phyloP scores from a whole-genome alignment of 1,139 yeast genomes.

The Saccharomyces pastorianus region DNA sequence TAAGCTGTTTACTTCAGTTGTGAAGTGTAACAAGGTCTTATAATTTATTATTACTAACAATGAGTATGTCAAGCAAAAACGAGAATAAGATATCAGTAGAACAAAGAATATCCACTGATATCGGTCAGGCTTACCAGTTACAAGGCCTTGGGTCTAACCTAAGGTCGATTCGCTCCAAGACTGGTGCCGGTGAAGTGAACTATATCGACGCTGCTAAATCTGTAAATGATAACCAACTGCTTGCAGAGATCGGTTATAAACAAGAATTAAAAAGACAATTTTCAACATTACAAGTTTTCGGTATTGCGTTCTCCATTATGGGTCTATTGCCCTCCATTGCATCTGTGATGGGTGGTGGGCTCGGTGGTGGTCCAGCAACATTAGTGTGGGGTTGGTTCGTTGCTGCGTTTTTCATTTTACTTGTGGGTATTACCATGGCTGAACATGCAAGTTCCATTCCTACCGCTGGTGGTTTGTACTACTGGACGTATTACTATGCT shows the following conservation, averaged over 20 bases:
- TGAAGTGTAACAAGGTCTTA: background rate
- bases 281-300: conserved; percentile 43
- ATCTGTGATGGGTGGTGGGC: conserved; percentile 32
- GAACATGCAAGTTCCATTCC: conserved; percentile 64
- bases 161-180: conserved; percentile 10
- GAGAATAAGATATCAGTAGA: background rate
- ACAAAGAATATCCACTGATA: background rate
- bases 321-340: conserved; percentile 45
- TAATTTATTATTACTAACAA: background rate
- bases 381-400: conserved; percentile 69
- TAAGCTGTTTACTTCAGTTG: background rate
- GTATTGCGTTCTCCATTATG: conserved; percentile 46
- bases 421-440: conserved; percentile 56
- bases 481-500: conserved; percentile 50
- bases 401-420: conserved; percentile 48
- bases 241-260: conserved; percentile 49
- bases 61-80: background rate
- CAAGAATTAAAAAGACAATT: conserved; percentile 43
- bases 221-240: conserved; percentile 38
- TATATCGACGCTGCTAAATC: conserved; percentile 18
- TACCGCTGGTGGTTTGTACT: conserved; percentile 64
- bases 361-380: conserved; percentile 49
- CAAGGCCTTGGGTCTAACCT: background rate
- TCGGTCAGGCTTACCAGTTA: background rate
- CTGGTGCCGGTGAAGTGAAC: conserved; percentile 23